Base-by-base conservation (phyloP, 192 early-diverging fungal species). In the Borealophlyctis nickersoniae region DNA sequence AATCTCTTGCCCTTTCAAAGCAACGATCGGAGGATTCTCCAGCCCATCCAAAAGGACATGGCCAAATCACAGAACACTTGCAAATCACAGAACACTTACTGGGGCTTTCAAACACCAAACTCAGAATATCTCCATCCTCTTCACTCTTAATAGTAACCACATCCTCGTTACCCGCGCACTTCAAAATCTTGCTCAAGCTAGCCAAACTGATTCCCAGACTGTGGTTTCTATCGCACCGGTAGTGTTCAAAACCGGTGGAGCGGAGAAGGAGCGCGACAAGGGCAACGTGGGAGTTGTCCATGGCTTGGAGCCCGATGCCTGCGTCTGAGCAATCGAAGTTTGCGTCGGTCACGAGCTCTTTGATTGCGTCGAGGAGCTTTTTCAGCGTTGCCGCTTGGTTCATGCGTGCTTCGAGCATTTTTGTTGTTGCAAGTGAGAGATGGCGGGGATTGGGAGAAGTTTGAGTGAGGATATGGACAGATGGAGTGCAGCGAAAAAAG, bases 231-330 rank as follows among this genome's bases (percentile, higher is more conserved):
- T 97, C 96, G 76, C 94, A 96, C 28, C 81, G 72, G 65, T 67
- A 83, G 54, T 73, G 76, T 23, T 70, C 63, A 57, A 83, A 83
- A 9, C 91, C 92, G 39, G 88, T 83, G 19, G 86, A 73, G 56
- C 89, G 83, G 52, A 96, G 81, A 58, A 93, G 76, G 50, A 97
- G 83, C 32, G 91, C 80, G 16, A 94, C 93, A 23, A 98, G 82
- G 14, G 94, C 92, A n/a, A 98, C 91, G 75, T 98, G 96, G 28
- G 96, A 90, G 82, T 90, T 94, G 79, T 98, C 95, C 96, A 99
- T 99, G 59, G 96, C 93, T 82, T 99, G 96, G 4, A 99, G 84
- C 28, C 88, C 83, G 60, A 99, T 92, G 67, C 96, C 96, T 32
- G 89, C 81, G 72, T 97, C 95, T 56, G 81, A 89, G 76, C 94